Evolutionary conservation across 345 rosid genomes (phyloP).

Genomic region (Erucastrum elatum): DNA sequence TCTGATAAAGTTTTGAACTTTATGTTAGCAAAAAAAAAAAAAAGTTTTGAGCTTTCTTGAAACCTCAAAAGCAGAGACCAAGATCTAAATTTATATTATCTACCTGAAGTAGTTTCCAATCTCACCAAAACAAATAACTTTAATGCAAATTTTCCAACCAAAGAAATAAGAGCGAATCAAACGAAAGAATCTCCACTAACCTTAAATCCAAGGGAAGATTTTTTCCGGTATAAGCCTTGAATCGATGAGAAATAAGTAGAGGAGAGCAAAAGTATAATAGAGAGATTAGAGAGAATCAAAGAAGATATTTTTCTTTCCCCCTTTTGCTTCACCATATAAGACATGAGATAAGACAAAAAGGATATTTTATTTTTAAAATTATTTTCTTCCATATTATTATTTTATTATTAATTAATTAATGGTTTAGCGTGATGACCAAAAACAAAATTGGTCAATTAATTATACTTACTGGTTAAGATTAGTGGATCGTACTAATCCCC

Average conservation of each 20-base stretch:
- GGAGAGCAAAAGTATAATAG: neutral
- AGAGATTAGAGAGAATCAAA: slow-evolving; percentile 13
- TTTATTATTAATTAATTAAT: slow-evolving; percentile 3
- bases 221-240: too few relatives aligned
- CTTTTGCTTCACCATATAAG: slow-evolving; percentile 10
- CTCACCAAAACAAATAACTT: neutral
- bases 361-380: neutral
- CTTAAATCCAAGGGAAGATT: neutral
- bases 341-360: neutral
- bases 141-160: neutral
- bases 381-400: slow-evolving; percentile 6
- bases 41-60: neutral
- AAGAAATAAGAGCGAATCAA: slow-evolving; percentile 7
- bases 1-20: neutral
- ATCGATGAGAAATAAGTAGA: too few relatives aligned
- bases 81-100: neutral
- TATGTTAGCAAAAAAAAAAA: too few relatives aligned
- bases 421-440: slow-evolving; percentile 19
- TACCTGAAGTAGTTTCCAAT: neutral
- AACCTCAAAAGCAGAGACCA: slow-evolving; percentile 1
- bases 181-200: neutral
- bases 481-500: neutral
- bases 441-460: neutral
- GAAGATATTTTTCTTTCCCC: neutral
- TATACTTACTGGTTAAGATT: neutral